These are phyloP conservation scores for Myxozyma melibiosi DNA, from an alignment of 805 yeast genomes.

Conservation along the genomic window DNA sequence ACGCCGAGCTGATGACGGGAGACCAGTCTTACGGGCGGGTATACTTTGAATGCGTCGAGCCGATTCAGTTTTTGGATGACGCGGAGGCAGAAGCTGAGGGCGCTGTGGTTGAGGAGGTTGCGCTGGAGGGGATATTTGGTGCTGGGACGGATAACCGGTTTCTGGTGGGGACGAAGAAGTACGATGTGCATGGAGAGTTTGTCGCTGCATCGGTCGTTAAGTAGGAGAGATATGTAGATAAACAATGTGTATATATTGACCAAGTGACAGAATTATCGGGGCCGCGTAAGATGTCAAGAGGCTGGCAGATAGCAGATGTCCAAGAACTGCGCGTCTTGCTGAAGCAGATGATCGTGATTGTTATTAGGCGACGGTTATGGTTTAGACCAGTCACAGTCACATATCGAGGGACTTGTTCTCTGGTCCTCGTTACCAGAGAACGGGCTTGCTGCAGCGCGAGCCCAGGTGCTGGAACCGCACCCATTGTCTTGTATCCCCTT, in stretches of 20 bases:
- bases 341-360: no score
- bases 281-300: no score
- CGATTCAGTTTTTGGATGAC: constrained; percentile 23
- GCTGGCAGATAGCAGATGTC: no score
- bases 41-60: constrained; percentile 31
- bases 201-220: constrained; percentile 22
- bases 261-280: neutral
- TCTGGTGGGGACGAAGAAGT: constrained; percentile 18
- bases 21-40: constrained; percentile 6
- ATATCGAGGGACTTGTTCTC: no score
- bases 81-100: neutral
- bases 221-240: neutral
- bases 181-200: constrained; percentile 32
- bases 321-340: no score
- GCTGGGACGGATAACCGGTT: constrained; percentile 30
- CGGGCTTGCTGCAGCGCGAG: no score
- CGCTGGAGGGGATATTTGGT: constrained; percentile 28
- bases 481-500: no score
- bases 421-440: no score
- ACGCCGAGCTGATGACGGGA: constrained; percentile 5
- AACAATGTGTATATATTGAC: neutral
- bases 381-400: no score
- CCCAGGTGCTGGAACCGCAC: no score
- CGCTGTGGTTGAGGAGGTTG: constrained; percentile 13
- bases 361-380: no score